Percentiles rank a stretch among this genome's conserved stretches.
phyloP scores from a whole-genome alignment of 73 alveolate genomes.

The Paramecium pentaurelia region DNA sequence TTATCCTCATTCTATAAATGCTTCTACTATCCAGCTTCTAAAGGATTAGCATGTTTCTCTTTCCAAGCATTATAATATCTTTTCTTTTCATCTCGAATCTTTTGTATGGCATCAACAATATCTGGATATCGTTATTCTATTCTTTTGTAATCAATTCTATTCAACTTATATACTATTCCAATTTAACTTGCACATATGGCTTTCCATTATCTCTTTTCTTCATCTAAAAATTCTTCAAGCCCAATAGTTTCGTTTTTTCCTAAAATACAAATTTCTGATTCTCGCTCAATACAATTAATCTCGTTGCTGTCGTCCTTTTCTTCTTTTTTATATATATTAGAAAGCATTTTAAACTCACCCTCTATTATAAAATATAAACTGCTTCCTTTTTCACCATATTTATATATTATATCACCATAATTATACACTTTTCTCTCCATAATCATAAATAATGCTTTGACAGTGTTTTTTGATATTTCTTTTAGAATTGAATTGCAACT shows the following conservation, averaged over 20 bases:
- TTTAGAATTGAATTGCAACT: background rate
- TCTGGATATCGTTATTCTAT: conserved; percentile 35
- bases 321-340: background rate
- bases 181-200: conserved; percentile 7
- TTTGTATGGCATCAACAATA: conserved; percentile 24
- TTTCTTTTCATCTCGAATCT: conserved; percentile 3
- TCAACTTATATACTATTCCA: conserved; percentile 29
- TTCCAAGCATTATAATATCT: conserved; percentile 16
- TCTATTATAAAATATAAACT: conserved; percentile 18
- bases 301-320: background rate
- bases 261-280: background rate
- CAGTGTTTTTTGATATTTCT: conserved; percentile 40
- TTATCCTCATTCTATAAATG: background rate
- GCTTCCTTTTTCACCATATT: background rate
- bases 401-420: conserved; percentile 7
- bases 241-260: conserved; percentile 35
- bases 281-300: background rate
- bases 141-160: conserved; percentile 44
- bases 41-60: background rate
- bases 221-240: conserved; percentile 18
- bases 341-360: conserved; percentile 25
- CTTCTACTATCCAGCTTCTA: background rate
- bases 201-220: conserved; percentile 22
- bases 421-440: conserved; percentile 40
- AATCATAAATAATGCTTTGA: conserved; percentile 39